These are phyloP conservation scores for Phialophora tarda DNA, from an alignment of 2,329 filamentous ascomycete species.

Conservation along the genomic window DNA sequence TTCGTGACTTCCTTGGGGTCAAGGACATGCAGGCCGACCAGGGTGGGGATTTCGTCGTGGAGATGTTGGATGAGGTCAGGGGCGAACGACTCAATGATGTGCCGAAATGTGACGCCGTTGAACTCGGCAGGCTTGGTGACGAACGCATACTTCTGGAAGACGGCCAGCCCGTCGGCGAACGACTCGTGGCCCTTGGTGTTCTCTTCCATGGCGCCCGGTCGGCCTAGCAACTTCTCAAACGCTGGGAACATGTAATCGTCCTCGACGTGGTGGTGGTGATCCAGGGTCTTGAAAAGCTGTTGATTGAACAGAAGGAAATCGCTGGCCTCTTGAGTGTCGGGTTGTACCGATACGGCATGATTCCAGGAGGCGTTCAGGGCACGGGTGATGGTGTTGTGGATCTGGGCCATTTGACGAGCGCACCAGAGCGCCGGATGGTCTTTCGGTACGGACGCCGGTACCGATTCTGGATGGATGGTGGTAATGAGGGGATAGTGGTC, in stretches of 20 bases:
- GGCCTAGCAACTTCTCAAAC: constrained; percentile 30
- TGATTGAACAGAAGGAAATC: constrained; percentile 40
- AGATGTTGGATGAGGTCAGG: constrained; percentile 40
- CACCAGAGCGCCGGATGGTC: constrained; percentile 33
- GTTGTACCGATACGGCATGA: constrained; percentile 33
- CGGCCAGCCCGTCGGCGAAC: constrained; percentile 36
- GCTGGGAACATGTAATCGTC: constrained; percentile 35
- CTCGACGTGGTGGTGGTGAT: constrained; percentile 36
- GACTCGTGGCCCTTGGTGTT: constrained; percentile 33
- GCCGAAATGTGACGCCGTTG: constrained; percentile 35
- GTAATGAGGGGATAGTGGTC: constrained; percentile 39
- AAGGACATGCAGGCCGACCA: constrained; percentile 35
- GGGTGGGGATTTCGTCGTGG: constrained; percentile 39
- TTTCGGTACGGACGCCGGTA: constrained; percentile 25
- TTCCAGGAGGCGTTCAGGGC: constrained; percentile 39
- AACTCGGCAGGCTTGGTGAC: constrained; percentile 35
- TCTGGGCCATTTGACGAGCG: constrained; percentile 38
- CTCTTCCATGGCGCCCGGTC: constrained; percentile 31
- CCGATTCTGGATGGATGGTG: constrained; percentile 29
- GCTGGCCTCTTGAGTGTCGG: constrained; percentile 31
- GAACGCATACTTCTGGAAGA: constrained; percentile 38
- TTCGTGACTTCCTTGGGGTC: constrained; percentile 36
- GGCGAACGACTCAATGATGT: constrained; percentile 38
- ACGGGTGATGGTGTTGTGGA: constrained; percentile 39
- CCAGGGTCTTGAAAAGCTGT: constrained; percentile 35